Evolutionary conservation across 441 rosid genomes (phyloP), one percentile per base, ranked within the genome.

Genomic region (Syzygium syzygioides): DNA sequence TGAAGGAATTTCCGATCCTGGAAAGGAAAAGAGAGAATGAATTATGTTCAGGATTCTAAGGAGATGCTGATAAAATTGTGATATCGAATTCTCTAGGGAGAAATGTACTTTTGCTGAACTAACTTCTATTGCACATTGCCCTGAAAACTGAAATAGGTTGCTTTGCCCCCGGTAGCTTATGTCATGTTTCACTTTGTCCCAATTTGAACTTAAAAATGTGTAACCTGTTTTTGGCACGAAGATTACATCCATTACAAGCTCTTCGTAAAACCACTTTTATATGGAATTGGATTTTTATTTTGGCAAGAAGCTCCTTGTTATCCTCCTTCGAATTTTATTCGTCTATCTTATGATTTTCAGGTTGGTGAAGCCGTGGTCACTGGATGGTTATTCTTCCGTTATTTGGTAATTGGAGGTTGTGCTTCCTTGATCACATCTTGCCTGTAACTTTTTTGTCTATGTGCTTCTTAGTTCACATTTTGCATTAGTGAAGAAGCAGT

Each of bases 311-410:
- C 84, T 79, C 84, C 84, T 45, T 79, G 11, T 79, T 79, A 14
- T 79, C 30, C 30, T 79, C 53, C 83, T 41, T 14, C 54, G 2
- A 79, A 25, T 79, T 79, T 79, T 79, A 79, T 88, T 87, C 54
- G 14, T 57, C 55, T 20, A 55, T 52, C 87, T 87, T 45, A 50
- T 88, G 79, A 88, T 90, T 86, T 93, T 90, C 96, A 97, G 99
- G 98, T 96, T 90, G 96, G 95, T 87, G 99, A 97, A 94, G 99
- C 99, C 26, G 99, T 98, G 91, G 99, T 98, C 92, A 94, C 93
- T 55, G 99, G 99, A 83, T 97, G 99, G 99, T 91, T 98, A 90
- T 97, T 98, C 93, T 98, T 97, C 87, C 99, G 99, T 66, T 98
- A 98, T 93, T 91, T 98, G 95, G 99, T 97, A 80, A 95, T 98